Evolutionary conservation across 2,329 filamentous ascomycete genomes (phyloP), one percentile per base, ranked within the genome.

Genomic region (Talaromyces sp.): DNA sequence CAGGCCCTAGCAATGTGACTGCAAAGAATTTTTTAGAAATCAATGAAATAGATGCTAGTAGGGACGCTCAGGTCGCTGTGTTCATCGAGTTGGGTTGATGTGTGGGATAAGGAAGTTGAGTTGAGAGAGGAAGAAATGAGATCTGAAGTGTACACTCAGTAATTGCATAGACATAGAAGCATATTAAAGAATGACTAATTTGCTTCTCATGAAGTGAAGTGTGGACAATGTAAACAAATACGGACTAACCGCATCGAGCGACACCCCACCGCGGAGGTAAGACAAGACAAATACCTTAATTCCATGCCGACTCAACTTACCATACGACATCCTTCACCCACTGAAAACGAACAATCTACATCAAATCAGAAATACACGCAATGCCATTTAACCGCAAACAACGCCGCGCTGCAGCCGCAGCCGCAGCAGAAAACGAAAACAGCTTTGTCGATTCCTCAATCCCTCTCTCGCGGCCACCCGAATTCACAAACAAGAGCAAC

Each of bases 311-410:
- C 50, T 19, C 50, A 19, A n/a, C 48, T n/a, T 16, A 52, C 6
- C 50, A 35, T 16, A 47, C 50, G 14, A 54, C 48, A 33, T 6
- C 27, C n/a, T 31, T 13, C 22, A 27, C 22, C 24, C 16, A 2
- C n/a, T 22, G 14, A 37, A 13, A n/a, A 22, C 9, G 35, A 6
- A 22, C 14, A 11, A 3, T 16, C 16, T n/a, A 27, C 27, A 33
- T 52, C 16, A 9, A 52, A 2, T 33, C 1, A 37, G 9, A 24
- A 7, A 22, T 39, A 22, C 8, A 35, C n/a, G 10, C 13, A 41
- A 59, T 59, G 56, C 35, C 59, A 4, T 52, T 62, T 35, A 80
- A 79, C 66, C 73, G 78, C 62, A 79, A 79, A 71, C 76, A 79
- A 69, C 75, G 77, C 57, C 77, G 77, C 56, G 75, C 76, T 22